phyloP scores from a whole-genome alignment of 2,329 filamentous ascomycete species.

The Xylariaceae sp. region DNA sequence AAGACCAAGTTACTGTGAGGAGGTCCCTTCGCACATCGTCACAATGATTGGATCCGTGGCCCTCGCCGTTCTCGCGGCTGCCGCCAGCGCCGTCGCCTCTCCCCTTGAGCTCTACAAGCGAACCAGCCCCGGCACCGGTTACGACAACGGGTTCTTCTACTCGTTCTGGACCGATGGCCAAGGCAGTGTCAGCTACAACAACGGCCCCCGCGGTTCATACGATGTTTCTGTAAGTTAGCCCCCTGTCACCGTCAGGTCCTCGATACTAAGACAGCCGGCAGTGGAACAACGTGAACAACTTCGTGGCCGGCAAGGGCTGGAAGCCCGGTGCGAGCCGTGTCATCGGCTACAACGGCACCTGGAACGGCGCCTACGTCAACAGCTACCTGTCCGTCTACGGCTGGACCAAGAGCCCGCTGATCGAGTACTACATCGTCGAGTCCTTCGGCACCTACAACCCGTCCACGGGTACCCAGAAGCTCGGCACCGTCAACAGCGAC shows the following conservation, averaged over 20 bases:
- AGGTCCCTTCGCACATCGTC: too few species aligned
- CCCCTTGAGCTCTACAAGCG: slow-evolving; percentile 24
- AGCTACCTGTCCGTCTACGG: slow-evolving; percentile 33
- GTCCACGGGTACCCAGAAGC: slow-evolving; percentile 30
- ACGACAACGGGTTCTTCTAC: slow-evolving; percentile 54
- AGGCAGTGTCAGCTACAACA: slow-evolving; percentile 49
- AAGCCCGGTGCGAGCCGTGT: slow-evolving; percentile 23
- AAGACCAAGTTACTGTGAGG: too few species aligned
- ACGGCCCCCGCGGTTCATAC: slow-evolving; percentile 46
- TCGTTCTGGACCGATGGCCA: slow-evolving; percentile 54
- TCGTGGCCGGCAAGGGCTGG: slow-evolving; percentile 48
- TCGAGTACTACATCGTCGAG: slow-evolving; percentile 40
- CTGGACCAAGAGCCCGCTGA: slow-evolving; percentile 35
- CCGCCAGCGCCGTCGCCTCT: slow-evolving; percentile 9
- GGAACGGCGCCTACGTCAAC: slow-evolving; percentile 20
- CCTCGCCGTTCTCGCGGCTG: slow-evolving; percentile 11
- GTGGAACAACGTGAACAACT: slow-evolving; percentile 39
- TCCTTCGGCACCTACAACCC: slow-evolving; percentile 40
- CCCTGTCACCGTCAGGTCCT: background rate
- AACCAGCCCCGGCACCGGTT: slow-evolving; percentile 43
- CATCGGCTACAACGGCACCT: slow-evolving; percentile 11
- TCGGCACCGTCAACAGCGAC: slow-evolving; percentile 30
- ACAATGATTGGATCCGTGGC: slow-evolving; percentile 14
- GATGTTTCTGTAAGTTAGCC: slow-evolving; percentile 29
- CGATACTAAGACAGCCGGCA: background rate